Evolutionary conservation across 2,329 filamentous ascomycete species (phyloP).

Genomic region (Sphaceloma murrayae): DNA sequence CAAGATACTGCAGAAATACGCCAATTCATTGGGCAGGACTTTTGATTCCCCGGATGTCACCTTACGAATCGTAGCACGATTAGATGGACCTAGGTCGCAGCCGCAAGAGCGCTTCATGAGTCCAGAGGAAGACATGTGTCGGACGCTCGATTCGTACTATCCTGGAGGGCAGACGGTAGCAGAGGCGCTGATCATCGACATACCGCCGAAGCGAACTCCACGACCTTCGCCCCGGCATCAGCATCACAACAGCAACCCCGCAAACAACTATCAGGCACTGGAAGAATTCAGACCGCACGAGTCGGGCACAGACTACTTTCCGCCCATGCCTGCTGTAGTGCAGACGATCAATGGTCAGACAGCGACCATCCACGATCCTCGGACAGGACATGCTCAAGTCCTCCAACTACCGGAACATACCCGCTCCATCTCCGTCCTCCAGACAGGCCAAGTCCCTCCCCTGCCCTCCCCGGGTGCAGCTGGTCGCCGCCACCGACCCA

Average conservation of each 20-base stretch:
- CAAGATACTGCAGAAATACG: constrained; percentile 84
- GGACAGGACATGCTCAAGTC: constrained; percentile 25
- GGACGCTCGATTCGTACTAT: constrained; percentile 71
- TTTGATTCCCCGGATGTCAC: constrained; percentile 88
- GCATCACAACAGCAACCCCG: constrained; percentile 33
- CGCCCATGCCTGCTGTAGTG: constrained; percentile 50
- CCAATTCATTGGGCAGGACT: constrained; percentile 77
- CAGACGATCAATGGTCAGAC: constrained; percentile 32
- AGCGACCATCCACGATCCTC: constrained; percentile 29
- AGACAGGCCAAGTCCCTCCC: constrained; percentile 67
- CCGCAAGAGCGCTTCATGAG: constrained; percentile 57
- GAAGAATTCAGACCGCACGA: constrained; percentile 60
- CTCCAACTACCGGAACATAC: constrained; percentile 35
- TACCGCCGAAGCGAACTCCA: constrained; percentile 66
- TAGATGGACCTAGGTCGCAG: constrained; percentile 51
- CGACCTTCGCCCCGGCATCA: constrained; percentile 63
- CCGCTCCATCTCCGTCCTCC: constrained; percentile 70
- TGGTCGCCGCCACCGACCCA: constrained; percentile 43
- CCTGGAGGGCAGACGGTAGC: constrained; percentile 79
- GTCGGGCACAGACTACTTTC: constrained; percentile 71
- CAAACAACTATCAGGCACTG: constrained; percentile 45
- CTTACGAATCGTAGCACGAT: constrained; percentile 63
- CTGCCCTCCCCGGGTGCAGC: constrained; percentile 73
- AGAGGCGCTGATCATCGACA: constrained; percentile 85
- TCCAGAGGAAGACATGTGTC: constrained; percentile 75